phyloP scores from a whole-genome alignment of 2,329 filamentous ascomycete genomes.

The Cladosporium austrohemisphaericum region DNA sequence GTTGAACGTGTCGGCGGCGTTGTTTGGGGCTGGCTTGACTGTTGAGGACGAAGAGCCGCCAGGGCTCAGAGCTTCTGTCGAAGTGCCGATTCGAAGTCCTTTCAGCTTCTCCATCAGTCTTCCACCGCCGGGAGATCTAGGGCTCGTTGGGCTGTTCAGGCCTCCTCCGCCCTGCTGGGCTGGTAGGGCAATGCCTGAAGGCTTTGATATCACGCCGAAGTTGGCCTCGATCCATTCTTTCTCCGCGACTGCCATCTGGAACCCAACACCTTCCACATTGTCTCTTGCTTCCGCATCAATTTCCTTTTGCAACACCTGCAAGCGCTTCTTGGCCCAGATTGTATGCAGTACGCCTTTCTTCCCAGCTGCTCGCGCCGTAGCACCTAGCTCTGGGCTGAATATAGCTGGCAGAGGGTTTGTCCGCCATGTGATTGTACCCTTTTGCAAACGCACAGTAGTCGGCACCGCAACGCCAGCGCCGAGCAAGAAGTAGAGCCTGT shows the following conservation, averaged over 20 bases:
- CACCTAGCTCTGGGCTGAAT: conserved; percentile 71
- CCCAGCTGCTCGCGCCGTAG: conserved; percentile 62
- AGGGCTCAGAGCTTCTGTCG: conserved; percentile 30
- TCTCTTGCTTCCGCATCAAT: conserved; percentile 68
- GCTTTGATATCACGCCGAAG: conserved; percentile 60
- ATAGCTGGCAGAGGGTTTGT: conserved; percentile 84
- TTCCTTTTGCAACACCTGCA: conserved; percentile 71
- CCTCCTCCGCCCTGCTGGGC: conserved; percentile 22
- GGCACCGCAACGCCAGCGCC: conserved; percentile 70
- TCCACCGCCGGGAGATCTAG: conserved; percentile 60
- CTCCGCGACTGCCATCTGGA: conserved; percentile 80
- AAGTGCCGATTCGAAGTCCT: conserved; percentile 74
- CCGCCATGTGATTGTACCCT: conserved; percentile 47
- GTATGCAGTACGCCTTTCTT: conserved; percentile 82
- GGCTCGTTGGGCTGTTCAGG: conserved; percentile 54
- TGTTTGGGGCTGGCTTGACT: conserved; percentile 32
- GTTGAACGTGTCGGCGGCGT: conserved; percentile 35
- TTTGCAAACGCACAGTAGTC: conserved; percentile 62
- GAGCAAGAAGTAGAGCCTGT: conserved; percentile 76
- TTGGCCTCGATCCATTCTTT: conserved; percentile 80
- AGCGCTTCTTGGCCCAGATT: conserved; percentile 80
- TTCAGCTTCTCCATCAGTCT: conserved; percentile 74
- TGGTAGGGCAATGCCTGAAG: conserved; percentile 37
- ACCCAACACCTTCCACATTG: conserved; percentile 76
- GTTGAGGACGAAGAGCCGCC: conserved; percentile 7